A percentile compares a stretch with the other conserved stretches of the same genome.
Conservation (phyloP, 306 rosid genomes). For the Myrica gale region DNA sequence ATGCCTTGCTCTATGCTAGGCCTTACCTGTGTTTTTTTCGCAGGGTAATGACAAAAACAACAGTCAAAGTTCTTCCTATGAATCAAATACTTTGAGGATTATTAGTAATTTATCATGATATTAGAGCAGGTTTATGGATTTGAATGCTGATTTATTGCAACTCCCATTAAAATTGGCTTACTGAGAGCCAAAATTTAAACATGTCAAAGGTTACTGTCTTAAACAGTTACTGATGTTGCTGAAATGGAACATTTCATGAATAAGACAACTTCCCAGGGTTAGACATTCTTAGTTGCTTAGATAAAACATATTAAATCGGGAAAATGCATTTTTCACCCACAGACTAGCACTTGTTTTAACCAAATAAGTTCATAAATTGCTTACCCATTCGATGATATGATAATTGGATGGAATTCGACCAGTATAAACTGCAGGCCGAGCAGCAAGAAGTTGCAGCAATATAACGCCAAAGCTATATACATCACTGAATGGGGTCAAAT, state of each 20-base stretch:
- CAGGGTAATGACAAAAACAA: too few relatives aligned
- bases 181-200: not conserved
- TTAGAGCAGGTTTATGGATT: not conserved
- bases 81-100: too few relatives aligned
- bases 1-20: constrained; percentile 63
- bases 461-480: constrained; percentile 85
- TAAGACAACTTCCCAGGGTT: not conserved
- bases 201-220: not conserved
- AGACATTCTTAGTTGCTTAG: too few relatives aligned
- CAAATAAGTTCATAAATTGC: not conserved
- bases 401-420: constrained; percentile 29
- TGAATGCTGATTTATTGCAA: not conserved
- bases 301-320: too few relatives aligned
- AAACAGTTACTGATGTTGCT: not conserved
- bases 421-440: constrained; percentile 57
- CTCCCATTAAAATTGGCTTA: too few relatives aligned
- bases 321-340: too few relatives aligned
- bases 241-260: not conserved
- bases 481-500: constrained; percentile 70
- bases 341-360: not conserved
- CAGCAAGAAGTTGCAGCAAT: constrained; percentile 70
- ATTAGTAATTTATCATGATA: not conserved
- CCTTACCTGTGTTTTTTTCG: constrained; percentile 53
- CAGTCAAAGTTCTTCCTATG: too few relatives aligned
- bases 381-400: constrained; percentile 74